Evolutionary conservation across 2,329 filamentous ascomycete species (phyloP), one percentile per base, ranked within the genome.

Genomic region (Escovopsis sp.): DNA sequence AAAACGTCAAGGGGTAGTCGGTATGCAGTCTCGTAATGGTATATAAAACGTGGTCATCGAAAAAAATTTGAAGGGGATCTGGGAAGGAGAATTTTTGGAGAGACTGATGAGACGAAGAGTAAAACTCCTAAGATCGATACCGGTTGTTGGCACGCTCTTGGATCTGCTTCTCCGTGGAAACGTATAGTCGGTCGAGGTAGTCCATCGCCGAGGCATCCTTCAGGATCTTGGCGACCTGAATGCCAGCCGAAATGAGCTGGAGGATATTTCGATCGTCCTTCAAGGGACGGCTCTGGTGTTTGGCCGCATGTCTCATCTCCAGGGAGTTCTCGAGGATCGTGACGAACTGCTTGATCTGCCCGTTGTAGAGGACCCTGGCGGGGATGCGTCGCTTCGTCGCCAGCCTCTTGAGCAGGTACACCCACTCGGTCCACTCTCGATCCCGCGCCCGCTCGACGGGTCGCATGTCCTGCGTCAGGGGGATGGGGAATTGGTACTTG

Each of bases 341-440:
- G 50, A 91, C 82, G 61, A 93, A 79, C 61, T 91, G 85, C 65
- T 89, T 91, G 64, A 93, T 93, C 64, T 93, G 85, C 46, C 84
- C 83, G 59, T 91, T 85, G 67, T 89, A 91, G 36, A 93, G 68
- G 18, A 91, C 82, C 43, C 85, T 72, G 38, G 85, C 83, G 6
- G 85, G 85, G 51, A 93, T 89, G 48, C 85, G 77, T 50, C 85
- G 75, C 66, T 89, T 91, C 32, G 85, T 93, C 30, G 85, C 85
- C 45, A 93, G 72, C 40, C 85, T 74, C 64, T 91, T 91, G 51
- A 93, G 69, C 45, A 93, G 73, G 60, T 88, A 86, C 43, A 89
- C 85, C 85, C 85, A 93, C 64, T 93, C 85, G 38, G 84, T 89
- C 85, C 85, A 93, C 60, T 91, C 85, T 48, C 84, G 73, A 62